Evolutionary conservation across 2,329 filamentous ascomycete genomes (phyloP).

Genomic region (Diaporthe nobilis): DNA sequence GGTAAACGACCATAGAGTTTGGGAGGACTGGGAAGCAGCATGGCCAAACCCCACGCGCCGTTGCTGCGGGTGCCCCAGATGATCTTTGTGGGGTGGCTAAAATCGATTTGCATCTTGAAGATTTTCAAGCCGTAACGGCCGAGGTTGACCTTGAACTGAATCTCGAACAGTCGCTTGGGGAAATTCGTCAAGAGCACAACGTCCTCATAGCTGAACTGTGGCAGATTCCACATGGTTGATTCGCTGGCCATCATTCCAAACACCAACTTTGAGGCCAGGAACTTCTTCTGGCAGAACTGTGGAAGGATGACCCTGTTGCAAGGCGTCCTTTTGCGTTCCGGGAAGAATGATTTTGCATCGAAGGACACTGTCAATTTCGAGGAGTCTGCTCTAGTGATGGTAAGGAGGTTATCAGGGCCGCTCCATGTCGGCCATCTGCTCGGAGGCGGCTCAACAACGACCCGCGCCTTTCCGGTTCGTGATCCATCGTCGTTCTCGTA

Average conservation of each 20-base stretch:
- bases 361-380: neutral
- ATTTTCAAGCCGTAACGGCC: conserved; percentile 20
- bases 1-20: conserved; percentile 58
- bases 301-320: neutral
- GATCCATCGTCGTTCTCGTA: conserved; percentile 59
- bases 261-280: conserved; percentile 10
- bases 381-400: conserved; percentile 10
- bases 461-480: conserved; percentile 57
- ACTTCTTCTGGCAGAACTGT: conserved; percentile 10
- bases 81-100: conserved; percentile 62
- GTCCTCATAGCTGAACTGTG: conserved; percentile 33
- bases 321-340: conserved; percentile 7
- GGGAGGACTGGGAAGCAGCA: conserved; percentile 65
- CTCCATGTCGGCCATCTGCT: conserved; percentile 37
- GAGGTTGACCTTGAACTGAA: conserved; percentile 35
- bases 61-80: conserved; percentile 53
- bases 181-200: conserved; percentile 37
- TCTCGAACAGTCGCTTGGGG: conserved; percentile 24
- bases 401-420: neutral
- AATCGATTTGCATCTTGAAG: conserved; percentile 61
- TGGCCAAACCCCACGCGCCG: conserved; percentile 56
- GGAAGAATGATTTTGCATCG: neutral
- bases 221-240: conserved; percentile 37
- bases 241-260: conserved; percentile 39
- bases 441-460: conserved; percentile 73